phyloP scores from a whole-genome alignment of 2,329 filamentous ascomycete species.

The Periconia sp. region DNA sequence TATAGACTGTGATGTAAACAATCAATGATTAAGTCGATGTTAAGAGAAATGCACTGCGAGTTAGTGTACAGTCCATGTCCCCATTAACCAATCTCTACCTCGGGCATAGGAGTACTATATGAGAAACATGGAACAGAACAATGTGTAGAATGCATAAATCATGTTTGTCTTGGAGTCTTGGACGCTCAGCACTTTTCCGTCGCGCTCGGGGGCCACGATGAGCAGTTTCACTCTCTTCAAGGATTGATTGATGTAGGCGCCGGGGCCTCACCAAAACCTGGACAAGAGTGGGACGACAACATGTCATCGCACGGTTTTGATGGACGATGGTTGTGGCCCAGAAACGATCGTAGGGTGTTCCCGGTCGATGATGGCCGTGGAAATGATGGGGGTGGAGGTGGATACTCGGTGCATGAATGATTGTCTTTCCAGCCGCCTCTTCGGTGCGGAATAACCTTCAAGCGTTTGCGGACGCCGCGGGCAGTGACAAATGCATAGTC shows the following conservation, averaged over 20 bases:
- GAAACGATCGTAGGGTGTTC: not conserved
- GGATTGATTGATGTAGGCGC: not conserved
- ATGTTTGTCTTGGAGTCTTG: not conserved
- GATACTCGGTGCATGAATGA: not conserved
- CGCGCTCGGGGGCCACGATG: not conserved
- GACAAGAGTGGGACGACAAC: not conserved
- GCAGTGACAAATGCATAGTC: no score
- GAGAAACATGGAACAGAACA: not conserved
- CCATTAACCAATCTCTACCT: not conserved
- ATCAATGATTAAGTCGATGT: no score
- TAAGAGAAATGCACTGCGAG: no score
- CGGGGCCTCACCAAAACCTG: not conserved
- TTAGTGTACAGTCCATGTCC: not conserved
- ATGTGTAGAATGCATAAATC: not conserved
- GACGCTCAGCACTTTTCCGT: not conserved
- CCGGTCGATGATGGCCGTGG: not conserved
- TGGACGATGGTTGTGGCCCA: not conserved
- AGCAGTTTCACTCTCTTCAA: not conserved
- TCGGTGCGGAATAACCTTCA: no score
- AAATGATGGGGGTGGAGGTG: not conserved
- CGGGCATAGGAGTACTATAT: not conserved
- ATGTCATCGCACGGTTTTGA: not conserved
- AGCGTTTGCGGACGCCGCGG: no score
- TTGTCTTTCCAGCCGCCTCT: no score
- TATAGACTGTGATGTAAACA: not conserved